phyloP scores from a whole-genome alignment of 2,329 filamentous ascomycete genomes.

The Cercospora nicotianae region DNA sequence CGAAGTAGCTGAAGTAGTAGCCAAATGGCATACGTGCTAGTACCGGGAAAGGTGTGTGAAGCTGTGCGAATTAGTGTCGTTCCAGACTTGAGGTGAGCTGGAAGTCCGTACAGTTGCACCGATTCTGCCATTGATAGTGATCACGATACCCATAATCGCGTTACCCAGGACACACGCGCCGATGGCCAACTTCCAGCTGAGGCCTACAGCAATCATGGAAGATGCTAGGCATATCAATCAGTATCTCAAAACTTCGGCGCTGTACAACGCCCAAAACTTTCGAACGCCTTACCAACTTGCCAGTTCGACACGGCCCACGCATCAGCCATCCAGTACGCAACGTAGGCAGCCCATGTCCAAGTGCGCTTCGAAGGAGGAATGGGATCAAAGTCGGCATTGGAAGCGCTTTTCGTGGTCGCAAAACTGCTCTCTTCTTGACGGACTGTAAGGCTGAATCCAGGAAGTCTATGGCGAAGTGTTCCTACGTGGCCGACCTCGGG shows the following conservation, averaged over 20 bases:
- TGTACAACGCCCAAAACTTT: too few species aligned
- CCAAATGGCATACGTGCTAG: conserved; percentile 57
- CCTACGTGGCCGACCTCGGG: conserved; percentile 31
- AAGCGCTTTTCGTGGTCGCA: conserved; percentile 37
- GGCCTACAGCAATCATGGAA: conserved; percentile 53
- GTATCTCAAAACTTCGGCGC: too few species aligned
- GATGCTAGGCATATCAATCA: too few species aligned
- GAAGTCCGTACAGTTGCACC: conserved; percentile 49
- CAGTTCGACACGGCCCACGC: conserved; percentile 44
- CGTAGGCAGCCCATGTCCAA: conserved; percentile 39
- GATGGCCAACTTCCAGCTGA: conserved; percentile 58
- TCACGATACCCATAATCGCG: conserved; percentile 38
- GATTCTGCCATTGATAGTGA: conserved; percentile 54
- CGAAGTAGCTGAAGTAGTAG: conserved; percentile 51
- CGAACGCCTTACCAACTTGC: conserved; percentile 39
- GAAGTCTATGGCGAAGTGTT: conserved; percentile 29
- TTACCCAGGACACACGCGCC: conserved; percentile 37
- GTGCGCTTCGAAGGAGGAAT: conserved; percentile 43
- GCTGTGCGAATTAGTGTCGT: conserved; percentile 45
- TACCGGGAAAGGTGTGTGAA: conserved; percentile 58
- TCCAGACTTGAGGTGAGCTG: background rate
- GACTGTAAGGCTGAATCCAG: conserved; percentile 37
- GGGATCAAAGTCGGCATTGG: conserved; percentile 43
- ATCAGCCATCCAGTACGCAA: conserved; percentile 45
- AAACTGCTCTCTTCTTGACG: conserved; percentile 41